These are phyloP conservation scores for Trypanosoma vivax DNA, from an alignment of 208 protist genomes.

Conservation along the genomic window DNA sequence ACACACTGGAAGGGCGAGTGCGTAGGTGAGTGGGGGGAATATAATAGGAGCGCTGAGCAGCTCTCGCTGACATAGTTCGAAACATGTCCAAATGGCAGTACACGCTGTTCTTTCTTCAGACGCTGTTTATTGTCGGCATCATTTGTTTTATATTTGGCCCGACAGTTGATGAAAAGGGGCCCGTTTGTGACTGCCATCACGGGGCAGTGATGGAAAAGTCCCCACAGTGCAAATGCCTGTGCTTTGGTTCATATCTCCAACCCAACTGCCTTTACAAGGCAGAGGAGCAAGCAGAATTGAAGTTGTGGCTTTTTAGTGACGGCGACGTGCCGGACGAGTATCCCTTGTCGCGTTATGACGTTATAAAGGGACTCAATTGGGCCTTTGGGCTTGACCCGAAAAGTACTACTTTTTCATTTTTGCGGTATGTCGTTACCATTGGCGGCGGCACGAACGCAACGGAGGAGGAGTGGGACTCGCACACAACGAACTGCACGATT, in stretches of 20 bases:
- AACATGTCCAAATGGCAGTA: neutral
- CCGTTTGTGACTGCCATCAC: constrained; percentile 28
- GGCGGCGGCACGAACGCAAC: neutral
- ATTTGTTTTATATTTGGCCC: neutral
- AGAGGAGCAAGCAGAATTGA: constrained; percentile 14
- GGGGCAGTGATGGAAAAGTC: constrained; percentile 12
- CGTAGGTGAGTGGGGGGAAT: too few species aligned
- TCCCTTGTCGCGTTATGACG: constrained; percentile 1
- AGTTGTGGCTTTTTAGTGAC: constrained; percentile 14
- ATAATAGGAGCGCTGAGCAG: too few species aligned
- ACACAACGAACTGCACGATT: neutral
- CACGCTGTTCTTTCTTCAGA: neutral
- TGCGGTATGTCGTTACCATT: neutral
- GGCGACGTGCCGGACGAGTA: neutral
- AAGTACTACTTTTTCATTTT: neutral
- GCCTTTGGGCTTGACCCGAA: neutral
- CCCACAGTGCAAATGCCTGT: constrained; percentile 23
- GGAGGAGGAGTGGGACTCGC: neutral
- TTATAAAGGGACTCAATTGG: constrained; percentile 1
- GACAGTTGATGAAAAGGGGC: neutral
- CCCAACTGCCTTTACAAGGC: constrained; percentile 42
- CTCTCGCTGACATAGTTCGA: too few species aligned
- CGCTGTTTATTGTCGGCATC: neutral
- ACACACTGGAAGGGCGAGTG: too few species aligned
- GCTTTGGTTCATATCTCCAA: constrained; percentile 30